phyloP scores from a whole-genome alignment of 176 grass and related monocot genomes.

The Eremochloa ophiuroides region DNA sequence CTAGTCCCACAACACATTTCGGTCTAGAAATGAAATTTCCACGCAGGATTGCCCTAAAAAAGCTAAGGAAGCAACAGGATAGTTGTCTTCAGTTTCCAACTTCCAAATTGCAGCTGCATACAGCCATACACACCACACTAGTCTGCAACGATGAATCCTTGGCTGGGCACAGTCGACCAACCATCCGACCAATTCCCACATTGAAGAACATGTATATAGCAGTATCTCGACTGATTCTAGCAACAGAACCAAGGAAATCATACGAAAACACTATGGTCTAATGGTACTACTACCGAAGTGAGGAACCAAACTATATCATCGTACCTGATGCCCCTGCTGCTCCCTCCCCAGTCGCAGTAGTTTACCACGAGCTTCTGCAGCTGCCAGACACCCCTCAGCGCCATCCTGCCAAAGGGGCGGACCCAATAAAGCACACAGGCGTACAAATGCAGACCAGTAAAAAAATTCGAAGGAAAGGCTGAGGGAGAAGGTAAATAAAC shows the following conservation, averaged over 20 bases:
- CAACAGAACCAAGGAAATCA: neutral
- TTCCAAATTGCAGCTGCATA: neutral
- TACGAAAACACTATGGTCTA: neutral
- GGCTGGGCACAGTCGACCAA: neutral
- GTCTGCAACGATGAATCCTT: neutral
- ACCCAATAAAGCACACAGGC: too few species aligned
- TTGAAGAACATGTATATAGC: neutral
- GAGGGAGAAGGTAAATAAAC: too few species aligned
- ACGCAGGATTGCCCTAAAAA: neutral
- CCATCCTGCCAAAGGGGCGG: slow-evolving; percentile 37
- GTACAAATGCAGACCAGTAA: too few species aligned
- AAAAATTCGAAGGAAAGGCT: too few species aligned
- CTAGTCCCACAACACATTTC: neutral
- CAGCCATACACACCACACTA: neutral
- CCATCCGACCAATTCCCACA: neutral
- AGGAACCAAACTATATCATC: neutral
- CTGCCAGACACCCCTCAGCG: slow-evolving; percentile 80
- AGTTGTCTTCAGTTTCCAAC: neutral
- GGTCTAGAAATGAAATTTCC: neutral
- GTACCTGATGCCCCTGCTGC: slow-evolving; percentile 84
- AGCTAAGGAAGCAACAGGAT: neutral
- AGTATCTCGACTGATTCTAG: slow-evolving; percentile 2
- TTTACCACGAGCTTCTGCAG: slow-evolving; percentile 82
- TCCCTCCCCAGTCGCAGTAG: slow-evolving; percentile 85
- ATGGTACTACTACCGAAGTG: neutral